phyloP scores from a whole-genome alignment of 2,329 filamentous ascomycete genomes.

The Aspergillus proliferans region DNA sequence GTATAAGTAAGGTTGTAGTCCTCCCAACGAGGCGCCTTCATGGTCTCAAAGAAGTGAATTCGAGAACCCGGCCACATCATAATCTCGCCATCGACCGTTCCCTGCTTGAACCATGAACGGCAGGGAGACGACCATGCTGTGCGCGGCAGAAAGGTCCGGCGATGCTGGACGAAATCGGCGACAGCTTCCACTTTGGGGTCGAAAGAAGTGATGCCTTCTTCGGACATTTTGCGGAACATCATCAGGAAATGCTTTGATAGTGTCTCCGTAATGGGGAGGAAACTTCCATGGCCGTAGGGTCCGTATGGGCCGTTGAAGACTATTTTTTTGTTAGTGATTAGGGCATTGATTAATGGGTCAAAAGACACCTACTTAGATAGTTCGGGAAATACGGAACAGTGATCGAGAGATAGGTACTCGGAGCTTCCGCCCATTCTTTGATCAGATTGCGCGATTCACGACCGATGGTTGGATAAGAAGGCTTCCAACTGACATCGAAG shows the following conservation, averaged over 20 bases:
- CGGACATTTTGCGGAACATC: conserved; percentile 18
- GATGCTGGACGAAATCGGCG: conserved; percentile 8
- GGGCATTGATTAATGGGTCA: background rate
- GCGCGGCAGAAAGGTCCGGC: conserved; percentile 6
- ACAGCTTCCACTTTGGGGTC: conserved; percentile 8
- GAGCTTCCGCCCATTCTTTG: conserved; percentile 8
- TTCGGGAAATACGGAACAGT: conserved; percentile 18
- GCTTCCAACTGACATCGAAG: conserved; percentile 5
- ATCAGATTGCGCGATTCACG: conserved; percentile 1
- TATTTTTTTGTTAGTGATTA: background rate
- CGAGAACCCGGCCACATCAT: conserved; percentile 17
- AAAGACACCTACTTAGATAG: conserved; percentile 13
- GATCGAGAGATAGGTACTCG: conserved; percentile 14
- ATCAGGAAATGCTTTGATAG: conserved; percentile 16
- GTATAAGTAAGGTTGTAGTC: conserved; percentile 18
- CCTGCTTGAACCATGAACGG: conserved; percentile 9
- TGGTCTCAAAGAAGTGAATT: conserved; percentile 19
- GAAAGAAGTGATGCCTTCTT: conserved; percentile 7
- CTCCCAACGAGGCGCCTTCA: conserved; percentile 19
- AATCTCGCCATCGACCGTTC: conserved; percentile 6
- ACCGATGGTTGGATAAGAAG: conserved; percentile 3
- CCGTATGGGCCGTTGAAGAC: conserved; percentile 18
- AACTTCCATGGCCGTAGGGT: conserved; percentile 21
- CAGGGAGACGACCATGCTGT: conserved; percentile 12
- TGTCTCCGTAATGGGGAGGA: conserved; percentile 19